phyloP scores from a whole-genome alignment of 345 rosid genomes.

The Isatis tinctoria region DNA sequence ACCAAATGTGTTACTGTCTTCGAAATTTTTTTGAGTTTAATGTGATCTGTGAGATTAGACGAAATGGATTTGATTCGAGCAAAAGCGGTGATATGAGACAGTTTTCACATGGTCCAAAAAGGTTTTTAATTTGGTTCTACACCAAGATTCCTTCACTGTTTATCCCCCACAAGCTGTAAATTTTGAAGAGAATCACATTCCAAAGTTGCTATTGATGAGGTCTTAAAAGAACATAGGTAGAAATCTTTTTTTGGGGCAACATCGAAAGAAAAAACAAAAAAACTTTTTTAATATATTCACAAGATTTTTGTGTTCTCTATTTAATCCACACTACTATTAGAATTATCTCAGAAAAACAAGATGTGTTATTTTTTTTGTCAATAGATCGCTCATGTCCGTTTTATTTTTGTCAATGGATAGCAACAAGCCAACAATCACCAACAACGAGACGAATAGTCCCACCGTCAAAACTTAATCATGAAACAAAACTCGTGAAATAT shows the following conservation, averaged over 20 bases:
- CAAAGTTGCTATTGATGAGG: slow-evolving; percentile 10
- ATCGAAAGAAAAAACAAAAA: neutral
- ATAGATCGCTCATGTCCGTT: neutral
- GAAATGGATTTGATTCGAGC: slow-evolving; percentile 12
- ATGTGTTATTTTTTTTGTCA: neutral
- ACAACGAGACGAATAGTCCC: neutral
- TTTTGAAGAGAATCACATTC: slow-evolving; percentile 27
- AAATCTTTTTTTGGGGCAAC: neutral
- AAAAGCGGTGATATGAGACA: slow-evolving; percentile 14
- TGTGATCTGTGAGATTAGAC: neutral
- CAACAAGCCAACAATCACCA: neutral
- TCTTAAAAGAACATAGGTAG: neutral
- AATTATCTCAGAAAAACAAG: neutral
- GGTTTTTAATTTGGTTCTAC: slow-evolving; percentile 6
- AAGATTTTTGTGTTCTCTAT: neutral
- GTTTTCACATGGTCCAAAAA: slow-evolving; percentile 19
- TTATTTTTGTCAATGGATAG: neutral
- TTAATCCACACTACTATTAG: neutral
- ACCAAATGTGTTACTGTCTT: neutral
- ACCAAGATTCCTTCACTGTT: slow-evolving; percentile 15
- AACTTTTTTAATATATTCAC: neutral
- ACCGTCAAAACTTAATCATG: neutral
- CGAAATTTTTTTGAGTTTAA: neutral
- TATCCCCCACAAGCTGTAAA: slow-evolving; percentile 18
- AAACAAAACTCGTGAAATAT: neutral